Evolutionary conservation across 139 green algal species (phyloP), one percentile per base, ranked within the genome.

Genomic region (Chlorella sp.): DNA sequence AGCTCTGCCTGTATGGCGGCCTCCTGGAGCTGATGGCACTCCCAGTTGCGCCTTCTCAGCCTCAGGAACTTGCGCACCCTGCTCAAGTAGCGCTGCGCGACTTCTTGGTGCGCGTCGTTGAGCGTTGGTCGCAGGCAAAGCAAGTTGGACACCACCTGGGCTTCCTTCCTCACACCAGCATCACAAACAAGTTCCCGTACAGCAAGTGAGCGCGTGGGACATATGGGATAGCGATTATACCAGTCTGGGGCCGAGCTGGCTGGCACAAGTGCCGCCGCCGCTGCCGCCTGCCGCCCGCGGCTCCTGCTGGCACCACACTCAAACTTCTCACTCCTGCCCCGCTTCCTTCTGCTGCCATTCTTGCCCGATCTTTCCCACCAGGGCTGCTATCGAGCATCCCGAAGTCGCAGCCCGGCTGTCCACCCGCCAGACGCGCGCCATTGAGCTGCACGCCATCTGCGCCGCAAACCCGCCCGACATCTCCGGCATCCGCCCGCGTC

Each of bases 111-210:
- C 53, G 77, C 2, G 77, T 69, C 19, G 57, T 91, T 18, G 68
- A 89, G 3, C 69, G 85, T 19, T 88, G 83, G 40, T 60, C 42
- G 24, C 69, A 64, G 39, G 66, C 48, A 14, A 85, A 36, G 71
- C n/a, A 77, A 39, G 26, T 88, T 79, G 75, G 36, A 53, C 68
- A 79, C 32, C 53, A 81, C 36, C 69, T 92, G n/a, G 90, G 90
- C 64, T 73, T 92, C 21, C 22, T 91, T 14, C 86, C 86, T 36
- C 64, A 83, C 21, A 91, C 83, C 21, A 57, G 66, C 21, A 75
- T 92, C 60, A 80, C 40, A 32, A 82, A 91, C 71, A 92, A 92
- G 78, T 79, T 85, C 9, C 81, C 87, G 5, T 89, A 91, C 86
- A 89, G 88, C 66, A 83, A 69, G 83, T 89, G 68, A 85, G 86